Base-by-base conservation (phyloP, 2,329 filamentous ascomycete genomes). In the Kalmusia sp. region DNA sequence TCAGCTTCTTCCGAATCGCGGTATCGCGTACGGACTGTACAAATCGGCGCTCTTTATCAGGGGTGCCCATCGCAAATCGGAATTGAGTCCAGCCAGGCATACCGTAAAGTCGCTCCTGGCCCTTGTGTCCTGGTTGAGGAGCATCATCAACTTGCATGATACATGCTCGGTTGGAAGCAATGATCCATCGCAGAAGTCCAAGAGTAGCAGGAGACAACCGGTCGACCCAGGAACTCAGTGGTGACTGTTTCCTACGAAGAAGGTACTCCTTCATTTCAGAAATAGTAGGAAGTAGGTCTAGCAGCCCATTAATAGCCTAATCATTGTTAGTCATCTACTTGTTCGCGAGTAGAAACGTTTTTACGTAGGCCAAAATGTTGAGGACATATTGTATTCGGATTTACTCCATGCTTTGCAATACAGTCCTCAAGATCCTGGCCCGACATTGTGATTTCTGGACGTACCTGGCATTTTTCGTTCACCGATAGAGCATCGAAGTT, bases 121-220 rank as follows among this genome's bases (percentile, higher is more conserved):
- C 72, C 49, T 70, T 77, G 49, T 61, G 66, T n/a, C 57, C 59
- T 15, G 56, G 59, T 6, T 57, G 59, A 5, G 62, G 54, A 7
- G 68, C 74, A 40, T 69, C 74, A 37, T 88, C 85, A 14, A 95
- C 87, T 61, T 93, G 87, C 39, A 93, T 81, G 55, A 97, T 95
- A 62, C 88, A 93, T 0, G 93, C 93, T 39, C 91, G 82, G 64
- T 96, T 96, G 0, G 92, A 96, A 0, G 92, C 90, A 52, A 97
- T 85, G 55, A 96, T 90, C 93, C 93, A 97, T 46, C 90, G 84
- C 17, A 97, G 76, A 0, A 96, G 73, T 17, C 86, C 84, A 3
- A 91, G 74, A 0, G 87, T 84, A 6, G 89, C 83, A 2, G 85
- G 83, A 0, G 87, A 84, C 8, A 96, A 80, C 15, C 81, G 76